Conservation (phyloP, 768 basidiomycete genomes). For the Lyophyllum atratum region DNA sequence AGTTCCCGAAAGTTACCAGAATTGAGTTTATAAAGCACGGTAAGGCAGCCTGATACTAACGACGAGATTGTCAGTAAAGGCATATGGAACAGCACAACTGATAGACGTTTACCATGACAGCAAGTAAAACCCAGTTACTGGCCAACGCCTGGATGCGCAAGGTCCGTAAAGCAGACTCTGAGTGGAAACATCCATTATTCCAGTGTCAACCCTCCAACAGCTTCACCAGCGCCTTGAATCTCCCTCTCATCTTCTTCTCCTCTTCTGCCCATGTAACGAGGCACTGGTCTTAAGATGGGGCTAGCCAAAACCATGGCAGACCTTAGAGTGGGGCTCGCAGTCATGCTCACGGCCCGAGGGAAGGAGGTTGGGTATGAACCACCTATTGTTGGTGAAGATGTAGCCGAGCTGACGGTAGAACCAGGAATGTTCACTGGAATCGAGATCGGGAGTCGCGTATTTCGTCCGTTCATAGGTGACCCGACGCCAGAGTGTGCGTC, state of each 20-base stretch:
- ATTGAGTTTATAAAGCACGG: too few relatives aligned
- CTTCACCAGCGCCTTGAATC: constrained; percentile 79
- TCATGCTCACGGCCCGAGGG: constrained; percentile 52
- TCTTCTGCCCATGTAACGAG: constrained; percentile 51
- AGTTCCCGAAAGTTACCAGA: too few relatives aligned
- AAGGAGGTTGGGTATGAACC: constrained; percentile 48
- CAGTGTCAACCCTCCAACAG: constrained; percentile 63
- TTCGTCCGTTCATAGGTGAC: constrained; percentile 52
- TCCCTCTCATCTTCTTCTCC: constrained; percentile 73
- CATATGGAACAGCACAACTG: not conserved
- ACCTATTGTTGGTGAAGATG: constrained; percentile 74
- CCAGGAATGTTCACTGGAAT: constrained; percentile 66
- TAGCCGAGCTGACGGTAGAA: constrained; percentile 58
- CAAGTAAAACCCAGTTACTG: not conserved
- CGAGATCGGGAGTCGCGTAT: constrained; percentile 58
- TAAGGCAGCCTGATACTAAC: not conserved
- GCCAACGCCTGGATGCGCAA: not conserved
- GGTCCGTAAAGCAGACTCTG: too few relatives aligned
- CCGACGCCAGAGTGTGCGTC: constrained; percentile 54
- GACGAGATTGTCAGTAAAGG: not conserved
- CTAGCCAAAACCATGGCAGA: constrained; percentile 73
- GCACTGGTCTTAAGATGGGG: constrained; percentile 72
- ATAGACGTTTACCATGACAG: not conserved
- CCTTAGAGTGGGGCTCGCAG: constrained; percentile 76
- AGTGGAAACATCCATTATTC: constrained; percentile 24